Conservation (phyloP, 495 filamentous ascomycete species). For the Glarea lozoyensis region DNA sequence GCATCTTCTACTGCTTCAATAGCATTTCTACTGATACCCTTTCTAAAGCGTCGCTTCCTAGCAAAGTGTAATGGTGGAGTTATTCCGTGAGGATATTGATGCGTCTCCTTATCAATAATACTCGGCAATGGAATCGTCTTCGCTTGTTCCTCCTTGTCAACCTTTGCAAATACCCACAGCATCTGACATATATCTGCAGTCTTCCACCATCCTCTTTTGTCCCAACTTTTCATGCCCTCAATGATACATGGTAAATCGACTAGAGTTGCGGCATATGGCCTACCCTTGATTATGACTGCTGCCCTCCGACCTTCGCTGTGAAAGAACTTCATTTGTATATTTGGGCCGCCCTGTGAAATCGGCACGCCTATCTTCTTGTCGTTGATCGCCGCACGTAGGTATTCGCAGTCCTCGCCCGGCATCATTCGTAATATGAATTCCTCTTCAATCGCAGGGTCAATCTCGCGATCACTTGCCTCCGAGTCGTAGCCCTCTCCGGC, state of each 20-base stretch:
- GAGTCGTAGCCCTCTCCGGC: constrained; percentile 89
- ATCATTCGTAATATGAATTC: constrained; percentile 84
- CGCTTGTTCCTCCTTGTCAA: constrained; percentile 66
- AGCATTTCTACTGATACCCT: constrained; percentile 69
- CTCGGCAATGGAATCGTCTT: constrained; percentile 53
- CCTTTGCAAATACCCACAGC: constrained; percentile 68
- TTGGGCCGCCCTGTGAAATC: constrained; percentile 47
- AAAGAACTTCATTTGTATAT: constrained; percentile 72
- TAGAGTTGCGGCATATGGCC: constrained; percentile 68
- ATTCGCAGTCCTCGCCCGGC: constrained; percentile 77
- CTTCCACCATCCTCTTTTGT: constrained; percentile 86
- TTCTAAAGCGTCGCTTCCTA: constrained; percentile 76
- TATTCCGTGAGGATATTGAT: constrained; percentile 84
- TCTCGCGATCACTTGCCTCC: constrained; percentile 85
- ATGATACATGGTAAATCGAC: constrained; percentile 88
- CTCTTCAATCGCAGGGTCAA: constrained; percentile 78
- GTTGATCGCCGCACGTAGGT: constrained; percentile 59
- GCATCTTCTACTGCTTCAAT: constrained; percentile 83
- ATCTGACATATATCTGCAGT: constrained; percentile 93
- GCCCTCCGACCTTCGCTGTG: constrained; percentile 65
- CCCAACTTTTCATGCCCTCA: constrained; percentile 95
- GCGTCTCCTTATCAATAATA: constrained; percentile 51
- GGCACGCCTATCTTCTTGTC: constrained; percentile 63
- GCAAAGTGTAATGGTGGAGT: constrained; percentile 87
- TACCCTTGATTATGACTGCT: constrained; percentile 56